These are phyloP conservation scores for Serendipita sp. DNA, from an alignment of 1,284 basidiomycete species.

Conservation along the genomic window DNA sequence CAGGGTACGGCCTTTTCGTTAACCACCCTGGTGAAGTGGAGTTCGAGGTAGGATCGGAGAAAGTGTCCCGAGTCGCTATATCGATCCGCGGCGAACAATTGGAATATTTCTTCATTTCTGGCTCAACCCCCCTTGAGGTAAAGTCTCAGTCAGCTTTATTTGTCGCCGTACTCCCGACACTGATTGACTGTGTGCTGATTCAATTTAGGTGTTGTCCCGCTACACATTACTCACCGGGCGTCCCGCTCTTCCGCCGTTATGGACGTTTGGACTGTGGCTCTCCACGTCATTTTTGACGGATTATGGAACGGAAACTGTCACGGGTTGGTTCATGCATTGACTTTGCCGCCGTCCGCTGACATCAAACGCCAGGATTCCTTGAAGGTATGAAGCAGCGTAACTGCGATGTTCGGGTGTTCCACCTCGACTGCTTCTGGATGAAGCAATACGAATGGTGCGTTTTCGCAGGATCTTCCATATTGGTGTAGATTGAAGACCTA, in stretches of 20 bases:
- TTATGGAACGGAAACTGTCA: constrained; percentile 24
- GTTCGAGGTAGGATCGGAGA: constrained; percentile 59
- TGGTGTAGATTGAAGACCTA: not conserved
- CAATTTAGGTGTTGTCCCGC: constrained; percentile 37
- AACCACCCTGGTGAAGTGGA: constrained; percentile 67
- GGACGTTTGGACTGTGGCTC: constrained; percentile 66
- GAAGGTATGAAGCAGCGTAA: constrained; percentile 54
- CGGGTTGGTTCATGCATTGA: constrained; percentile 15
- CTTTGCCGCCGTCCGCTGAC: constrained; percentile 46
- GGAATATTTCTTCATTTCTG: constrained; percentile 59
- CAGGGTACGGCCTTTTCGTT: constrained; percentile 61
- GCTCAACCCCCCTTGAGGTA: constrained; percentile 46
- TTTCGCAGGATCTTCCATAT: not conserved
- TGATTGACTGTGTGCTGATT: not conserved
- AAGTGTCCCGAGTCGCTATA: constrained; percentile 56
- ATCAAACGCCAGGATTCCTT: constrained; percentile 33
- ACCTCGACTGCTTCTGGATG: constrained; percentile 73
- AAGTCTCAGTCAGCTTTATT: constrained; percentile 13
- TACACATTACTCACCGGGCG: constrained; percentile 53
- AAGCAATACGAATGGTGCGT: constrained; percentile 57
- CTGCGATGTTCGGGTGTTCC: constrained; percentile 62
- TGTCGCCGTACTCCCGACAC: not conserved
- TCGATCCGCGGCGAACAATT: constrained; percentile 47
- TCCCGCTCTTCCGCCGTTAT: constrained; percentile 50
- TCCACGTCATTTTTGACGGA: constrained; percentile 63